These are phyloP conservation scores for Hepatocystis sp. DNA, from an alignment of 169 alveolate genomes.

Conservation along the genomic window DNA sequence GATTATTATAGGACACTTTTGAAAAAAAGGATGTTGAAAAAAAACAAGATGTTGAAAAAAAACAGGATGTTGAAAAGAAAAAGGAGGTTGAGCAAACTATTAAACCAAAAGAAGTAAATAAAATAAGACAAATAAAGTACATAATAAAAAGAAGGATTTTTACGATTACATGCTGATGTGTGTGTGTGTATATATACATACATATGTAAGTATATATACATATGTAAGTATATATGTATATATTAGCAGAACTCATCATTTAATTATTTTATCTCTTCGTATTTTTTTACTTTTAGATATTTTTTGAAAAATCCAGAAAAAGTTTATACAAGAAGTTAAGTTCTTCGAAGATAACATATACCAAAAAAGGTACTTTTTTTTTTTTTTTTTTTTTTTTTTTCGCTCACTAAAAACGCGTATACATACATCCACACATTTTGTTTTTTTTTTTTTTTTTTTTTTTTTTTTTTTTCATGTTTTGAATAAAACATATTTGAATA, in stretches of 20 bases:
- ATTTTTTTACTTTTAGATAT: conserved; percentile 25
- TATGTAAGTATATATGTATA: not conserved
- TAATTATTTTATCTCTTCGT: not conserved
- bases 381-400: not conserved
- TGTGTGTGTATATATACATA: not conserved
- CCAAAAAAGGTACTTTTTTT: conserved; percentile 44
- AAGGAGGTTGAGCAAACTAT: conserved; percentile 42
- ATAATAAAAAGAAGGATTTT: not conserved
- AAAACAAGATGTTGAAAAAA: no score
- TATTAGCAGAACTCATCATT: no score
- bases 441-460: not conserved
- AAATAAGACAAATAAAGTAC: not conserved
- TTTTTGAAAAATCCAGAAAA: conserved; percentile 51
- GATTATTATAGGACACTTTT: conserved; percentile 15
- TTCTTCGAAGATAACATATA: conserved; percentile 33
- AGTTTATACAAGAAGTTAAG: conserved; percentile 61
- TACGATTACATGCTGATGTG: not conserved
- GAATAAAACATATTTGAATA: no score
- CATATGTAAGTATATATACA: not conserved
- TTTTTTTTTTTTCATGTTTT: not conserved
- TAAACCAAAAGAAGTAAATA: conserved; percentile 53
- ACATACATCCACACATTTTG: not conserved
- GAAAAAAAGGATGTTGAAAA: conserved; percentile 59
- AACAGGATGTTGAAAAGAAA: no score
- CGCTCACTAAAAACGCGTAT: not conserved